phyloP scores from a whole-genome alignment of 345 rosid species.

The Citrus trifoliata region DNA sequence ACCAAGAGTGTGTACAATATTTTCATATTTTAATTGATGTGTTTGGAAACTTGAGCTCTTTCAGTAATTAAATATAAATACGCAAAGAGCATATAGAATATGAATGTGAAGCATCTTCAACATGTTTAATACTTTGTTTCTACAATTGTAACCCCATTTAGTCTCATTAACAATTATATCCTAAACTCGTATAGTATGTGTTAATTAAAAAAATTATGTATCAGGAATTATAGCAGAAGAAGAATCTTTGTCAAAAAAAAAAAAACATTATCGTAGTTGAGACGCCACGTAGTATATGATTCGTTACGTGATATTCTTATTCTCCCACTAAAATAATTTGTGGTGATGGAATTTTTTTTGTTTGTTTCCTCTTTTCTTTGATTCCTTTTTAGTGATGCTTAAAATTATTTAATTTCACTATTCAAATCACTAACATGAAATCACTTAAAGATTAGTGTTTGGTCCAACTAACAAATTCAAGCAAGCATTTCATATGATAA shows the following conservation, averaged over 20 bases:
- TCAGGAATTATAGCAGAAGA: slow-evolving; percentile 16
- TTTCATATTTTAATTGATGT: background rate
- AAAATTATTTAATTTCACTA: background rate
- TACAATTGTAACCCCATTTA: slow-evolving; percentile 5
- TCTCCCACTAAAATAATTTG: background rate
- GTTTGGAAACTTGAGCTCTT: slow-evolving; percentile 10
- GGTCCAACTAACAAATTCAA: background rate
- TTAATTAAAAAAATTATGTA: background rate
- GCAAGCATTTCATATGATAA: background rate
- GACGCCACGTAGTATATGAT: slow-evolving; percentile 22
- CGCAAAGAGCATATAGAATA: background rate
- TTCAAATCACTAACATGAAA: background rate
- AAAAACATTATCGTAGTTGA: slow-evolving; percentile 26
- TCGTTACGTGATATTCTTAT: background rate
- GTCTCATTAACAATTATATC: background rate
- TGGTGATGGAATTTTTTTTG: background rate
- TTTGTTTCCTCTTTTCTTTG: background rate
- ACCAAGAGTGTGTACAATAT: background rate
- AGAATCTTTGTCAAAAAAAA: slow-evolving; percentile 39
- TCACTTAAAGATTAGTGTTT: background rate
- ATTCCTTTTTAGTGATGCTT: slow-evolving; percentile 6
- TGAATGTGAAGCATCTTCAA: background rate
- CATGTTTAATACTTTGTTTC: background rate
- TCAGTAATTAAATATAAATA: background rate
- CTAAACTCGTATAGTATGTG: background rate